These are phyloP conservation scores for Podaxis sp. DNA, from an alignment of 768 basidiomycete genomes.

Conservation along the genomic window DNA sequence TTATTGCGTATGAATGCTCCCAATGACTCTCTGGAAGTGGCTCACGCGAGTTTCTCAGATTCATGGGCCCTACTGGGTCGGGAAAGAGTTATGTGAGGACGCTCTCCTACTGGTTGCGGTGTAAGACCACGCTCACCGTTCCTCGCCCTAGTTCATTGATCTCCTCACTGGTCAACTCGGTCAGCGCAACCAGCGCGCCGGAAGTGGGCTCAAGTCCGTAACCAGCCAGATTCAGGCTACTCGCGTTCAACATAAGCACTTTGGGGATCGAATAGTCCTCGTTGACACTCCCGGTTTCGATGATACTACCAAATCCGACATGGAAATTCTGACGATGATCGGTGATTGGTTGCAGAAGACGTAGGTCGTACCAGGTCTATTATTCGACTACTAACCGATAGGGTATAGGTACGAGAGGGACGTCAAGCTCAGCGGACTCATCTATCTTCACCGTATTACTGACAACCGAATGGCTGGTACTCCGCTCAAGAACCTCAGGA, in stretches of 20 bases:
- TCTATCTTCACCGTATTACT: constrained; percentile 17
- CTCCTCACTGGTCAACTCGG: constrained; percentile 16
- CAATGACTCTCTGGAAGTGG: not conserved
- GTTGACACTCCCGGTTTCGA: constrained; percentile 38
- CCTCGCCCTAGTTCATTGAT: constrained; percentile 23
- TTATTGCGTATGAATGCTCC: constrained; percentile 21
- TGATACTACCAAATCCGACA: constrained; percentile 29
- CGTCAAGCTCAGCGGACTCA: constrained; percentile 12
- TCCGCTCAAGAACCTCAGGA: constrained; percentile 23
- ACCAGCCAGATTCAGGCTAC: constrained; percentile 34
- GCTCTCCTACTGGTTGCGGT: not conserved
- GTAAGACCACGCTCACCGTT: not conserved
- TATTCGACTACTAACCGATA: not conserved
- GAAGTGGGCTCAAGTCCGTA: constrained; percentile 30
- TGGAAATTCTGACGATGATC: constrained; percentile 15
- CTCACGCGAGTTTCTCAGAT: constrained; percentile 11
- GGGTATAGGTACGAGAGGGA: not conserved
- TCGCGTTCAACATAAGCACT: constrained; percentile 20
- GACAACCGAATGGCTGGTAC: constrained; percentile 8
- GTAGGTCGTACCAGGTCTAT: not conserved
- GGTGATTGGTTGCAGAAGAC: constrained; percentile 16
- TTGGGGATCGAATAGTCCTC: constrained; percentile 26
- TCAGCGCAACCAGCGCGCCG: constrained; percentile 16
- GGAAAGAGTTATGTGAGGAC: constrained; percentile 24
- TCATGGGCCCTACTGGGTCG: constrained; percentile 26